Evolutionary conservation across 2,329 filamentous ascomycete species (phyloP).

Genomic region (Colletotrichum echinochloae): DNA sequence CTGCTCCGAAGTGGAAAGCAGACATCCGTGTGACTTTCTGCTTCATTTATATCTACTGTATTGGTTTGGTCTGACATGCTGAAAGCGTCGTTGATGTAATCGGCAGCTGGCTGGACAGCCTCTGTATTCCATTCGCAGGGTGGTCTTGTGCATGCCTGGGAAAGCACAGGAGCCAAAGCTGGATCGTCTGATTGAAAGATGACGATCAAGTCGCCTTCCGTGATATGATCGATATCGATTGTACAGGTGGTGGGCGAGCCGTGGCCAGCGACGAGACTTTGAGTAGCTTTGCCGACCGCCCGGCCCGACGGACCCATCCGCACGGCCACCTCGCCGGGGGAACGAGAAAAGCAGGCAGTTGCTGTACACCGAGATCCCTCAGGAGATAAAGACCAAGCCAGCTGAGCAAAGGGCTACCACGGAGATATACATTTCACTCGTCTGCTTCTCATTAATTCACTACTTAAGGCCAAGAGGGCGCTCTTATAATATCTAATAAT

Average conservation of each 20-base stretch:
- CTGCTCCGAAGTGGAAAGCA: not conserved
- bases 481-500: not conserved
- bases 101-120: not conserved
- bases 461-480: not conserved
- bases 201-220: not conserved
- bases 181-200: not conserved
- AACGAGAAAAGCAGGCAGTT: not conserved
- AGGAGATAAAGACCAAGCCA: not conserved
- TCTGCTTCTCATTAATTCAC: not conserved
- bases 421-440: not conserved
- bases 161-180: constrained; percentile 1
- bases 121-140: not conserved
- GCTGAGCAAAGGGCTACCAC: not conserved
- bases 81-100: not conserved
- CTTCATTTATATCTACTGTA: not conserved
- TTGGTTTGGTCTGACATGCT: not conserved
- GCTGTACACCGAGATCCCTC: not conserved
- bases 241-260: not conserved
- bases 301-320: not conserved
- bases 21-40: not conserved
- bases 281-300: not conserved
- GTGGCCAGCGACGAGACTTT: not conserved
- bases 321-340: not conserved
- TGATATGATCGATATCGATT: not conserved
- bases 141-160: not conserved